Percentiles rank a stretch among this genome's conserved stretches.
Evolutionary conservation across 352 stramenopile genomes (phyloP).

Genomic region (Phytopythium litorale): DNA sequence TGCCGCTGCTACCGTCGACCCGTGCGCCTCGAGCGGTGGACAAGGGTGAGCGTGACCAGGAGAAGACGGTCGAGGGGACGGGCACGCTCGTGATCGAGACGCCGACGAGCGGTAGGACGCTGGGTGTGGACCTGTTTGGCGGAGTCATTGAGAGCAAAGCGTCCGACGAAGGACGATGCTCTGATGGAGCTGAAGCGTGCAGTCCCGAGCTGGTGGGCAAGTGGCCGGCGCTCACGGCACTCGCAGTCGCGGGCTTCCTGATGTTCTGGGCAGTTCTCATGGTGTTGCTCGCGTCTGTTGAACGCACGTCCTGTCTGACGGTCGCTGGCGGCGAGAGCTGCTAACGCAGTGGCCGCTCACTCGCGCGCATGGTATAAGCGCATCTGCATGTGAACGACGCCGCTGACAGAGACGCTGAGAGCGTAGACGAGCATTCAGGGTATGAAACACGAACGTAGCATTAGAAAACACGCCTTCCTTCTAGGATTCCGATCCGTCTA

Average conservation of each 20-base stretch:
- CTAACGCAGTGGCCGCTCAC: constrained; percentile 9
- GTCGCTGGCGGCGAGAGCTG: constrained; percentile 64
- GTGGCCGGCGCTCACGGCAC: constrained; percentile 23
- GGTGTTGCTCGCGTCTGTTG: constrained; percentile 43
- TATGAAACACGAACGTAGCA: constrained; percentile 9
- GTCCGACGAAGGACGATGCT: background rate
- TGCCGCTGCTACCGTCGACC: constrained; percentile 38
- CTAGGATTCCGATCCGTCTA: background rate
- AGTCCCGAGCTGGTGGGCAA: constrained; percentile 10
- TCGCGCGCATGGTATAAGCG: background rate
- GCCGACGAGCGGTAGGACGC: constrained; percentile 5
- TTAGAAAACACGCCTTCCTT: background rate
- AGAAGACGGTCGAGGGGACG: constrained; percentile 1
- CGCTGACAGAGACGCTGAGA: background rate
- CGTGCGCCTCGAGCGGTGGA: constrained; percentile 29
- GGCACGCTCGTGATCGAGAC: constrained; percentile 2
- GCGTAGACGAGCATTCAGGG: background rate
- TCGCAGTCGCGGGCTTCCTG: constrained; percentile 28
- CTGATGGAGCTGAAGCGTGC: background rate
- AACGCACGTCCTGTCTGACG: constrained; percentile 56
- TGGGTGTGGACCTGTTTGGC: background rate
- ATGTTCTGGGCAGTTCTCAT: constrained; percentile 52
- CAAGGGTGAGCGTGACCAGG: constrained; percentile 15
- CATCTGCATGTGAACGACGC: background rate
- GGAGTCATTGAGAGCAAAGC: background rate